Base-by-base conservation (phyloP, 768 basidiomycete genomes). In the Suillus fuscotomentosus region DNA sequence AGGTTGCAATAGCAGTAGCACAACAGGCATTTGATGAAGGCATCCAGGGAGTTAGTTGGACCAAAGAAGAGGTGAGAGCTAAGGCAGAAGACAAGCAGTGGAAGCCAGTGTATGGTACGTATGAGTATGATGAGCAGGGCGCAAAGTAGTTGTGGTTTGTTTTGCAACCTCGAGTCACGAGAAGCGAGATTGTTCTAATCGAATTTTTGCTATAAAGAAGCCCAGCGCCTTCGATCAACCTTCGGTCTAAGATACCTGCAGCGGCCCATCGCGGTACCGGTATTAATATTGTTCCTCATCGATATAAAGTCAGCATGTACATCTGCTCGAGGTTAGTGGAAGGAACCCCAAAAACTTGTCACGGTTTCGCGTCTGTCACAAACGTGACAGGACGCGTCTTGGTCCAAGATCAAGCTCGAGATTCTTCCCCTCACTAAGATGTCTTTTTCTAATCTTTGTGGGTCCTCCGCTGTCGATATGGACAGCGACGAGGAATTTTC, bases 1-100 rank as follows among this genome's bases (percentile, higher is more conserved):
- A 94, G 72, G 84, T 95, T n/a, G 92, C 87, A 0, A 79, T 92
- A 0, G 91, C 91, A 0, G 94, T 96, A 15, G 86, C 91, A 1
- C 86, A 92, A 72, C 85, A 90, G 66, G 90, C 93, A 0, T 82
- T 92, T 36, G 80, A 85, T 36, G 93, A 96, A 70, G 92, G 90
- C 1, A 81, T 79, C 50, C 86, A 88, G 0, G 77, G 78, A 13
- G 84, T 86, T 6, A 75, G 83, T 22, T 93, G 89, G 87, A 76
- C 73, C 42, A 81, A 84, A 68, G 82, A 81, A 31, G 84, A 88
- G 61, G 84, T 88, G 15, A 79, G 85, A 69, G 77, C 80, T 54
- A 80, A 76, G 65, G 86, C 85, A 11, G 75, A 73, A 60, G 78
- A 80, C 68, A 78, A 76, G 72, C 74, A 84, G 62, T 93, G 92